Percentiles rank a stretch among this genome's conserved stretches.
These are phyloP conservation scores for Diplocarpon rosae DNA, from an alignment of 2,329 filamentous ascomycete genomes.

Conservation along the genomic window DNA sequence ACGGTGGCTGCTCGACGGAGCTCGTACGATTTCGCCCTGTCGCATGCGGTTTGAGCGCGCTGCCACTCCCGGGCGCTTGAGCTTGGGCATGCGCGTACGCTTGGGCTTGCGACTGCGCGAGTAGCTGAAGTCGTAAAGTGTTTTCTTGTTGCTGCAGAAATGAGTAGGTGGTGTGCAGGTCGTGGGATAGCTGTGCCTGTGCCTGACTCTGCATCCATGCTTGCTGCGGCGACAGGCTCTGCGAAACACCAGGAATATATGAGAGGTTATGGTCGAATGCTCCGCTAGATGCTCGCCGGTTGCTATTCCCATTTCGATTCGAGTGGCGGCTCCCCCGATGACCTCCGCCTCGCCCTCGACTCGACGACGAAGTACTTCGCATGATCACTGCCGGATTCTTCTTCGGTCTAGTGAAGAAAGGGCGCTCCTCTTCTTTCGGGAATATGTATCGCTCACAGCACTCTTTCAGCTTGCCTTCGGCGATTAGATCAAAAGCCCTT, in stretches of 20 bases:
- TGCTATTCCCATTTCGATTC: slow-evolving; percentile 22
- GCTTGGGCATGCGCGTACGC: slow-evolving; percentile 33
- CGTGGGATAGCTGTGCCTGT: slow-evolving; percentile 28
- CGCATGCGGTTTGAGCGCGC: slow-evolving; percentile 28
- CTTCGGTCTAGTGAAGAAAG: slow-evolving; percentile 46
- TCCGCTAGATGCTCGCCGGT: slow-evolving; percentile 25
- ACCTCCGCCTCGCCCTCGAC: slow-evolving; percentile 24
- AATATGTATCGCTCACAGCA: slow-evolving; percentile 84
- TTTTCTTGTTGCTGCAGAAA: slow-evolving; percentile 35
- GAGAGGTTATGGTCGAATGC: slow-evolving; percentile 22
- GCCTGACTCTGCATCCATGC: slow-evolving; percentile 27
- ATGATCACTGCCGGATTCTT: slow-evolving; percentile 38
- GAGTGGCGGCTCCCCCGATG: slow-evolving; percentile 19
- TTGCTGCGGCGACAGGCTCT: slow-evolving; percentile 22
- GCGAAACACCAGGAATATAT: slow-evolving; percentile 16
- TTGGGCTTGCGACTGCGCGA: slow-evolving; percentile 31
- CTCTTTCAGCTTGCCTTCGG: slow-evolving; percentile 66
- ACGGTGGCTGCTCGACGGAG: slow-evolving; percentile 50
- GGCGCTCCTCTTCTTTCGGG: slow-evolving; percentile 56
- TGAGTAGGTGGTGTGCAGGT: slow-evolving; percentile 28
- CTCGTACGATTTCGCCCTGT: slow-evolving; percentile 46
- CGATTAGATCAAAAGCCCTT: slow-evolving; percentile 74
- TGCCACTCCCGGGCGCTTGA: slow-evolving; percentile 26
- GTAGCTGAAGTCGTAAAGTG: slow-evolving; percentile 35
- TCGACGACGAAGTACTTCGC: slow-evolving; percentile 49